Percentiles rank a stretch among this genome's conserved stretches.
phyloP scores from a whole-genome alignment of 208 protist genomes.

The Tritrichomonas musculus region DNA sequence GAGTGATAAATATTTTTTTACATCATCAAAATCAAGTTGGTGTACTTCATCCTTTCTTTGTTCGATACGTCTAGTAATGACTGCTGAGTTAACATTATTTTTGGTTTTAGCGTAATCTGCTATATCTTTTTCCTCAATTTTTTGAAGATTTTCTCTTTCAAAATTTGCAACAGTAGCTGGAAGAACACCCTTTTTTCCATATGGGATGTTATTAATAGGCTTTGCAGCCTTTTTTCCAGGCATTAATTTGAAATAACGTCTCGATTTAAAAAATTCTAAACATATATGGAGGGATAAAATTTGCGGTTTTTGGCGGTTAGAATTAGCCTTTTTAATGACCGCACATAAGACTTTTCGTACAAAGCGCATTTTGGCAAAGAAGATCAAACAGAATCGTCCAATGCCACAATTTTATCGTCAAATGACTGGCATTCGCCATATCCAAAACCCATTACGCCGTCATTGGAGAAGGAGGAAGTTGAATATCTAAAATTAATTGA shows the following conservation, averaged over 20 bases:
- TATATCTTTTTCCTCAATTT: no score
- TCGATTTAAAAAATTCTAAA: no score
- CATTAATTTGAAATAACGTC: no score
- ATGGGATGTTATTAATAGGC: no score
- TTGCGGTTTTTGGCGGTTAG: no score
- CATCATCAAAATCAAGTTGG: neutral
- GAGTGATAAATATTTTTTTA: neutral
- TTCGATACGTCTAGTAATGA: neutral
- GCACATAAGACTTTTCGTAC: neutral
- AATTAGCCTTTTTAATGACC: neutral
- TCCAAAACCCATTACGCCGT: neutral
- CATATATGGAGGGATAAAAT: no score
- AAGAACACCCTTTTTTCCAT: no score
- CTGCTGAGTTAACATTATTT: no score
- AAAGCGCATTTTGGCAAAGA: neutral
- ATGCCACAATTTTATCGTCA: constrained; percentile 15
- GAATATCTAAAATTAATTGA: neutral
- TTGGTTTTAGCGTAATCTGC: no score
- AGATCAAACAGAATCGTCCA: neutral
- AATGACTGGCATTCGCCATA: constrained; percentile 22
- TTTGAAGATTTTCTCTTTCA: no score
- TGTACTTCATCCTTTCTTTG: neutral
- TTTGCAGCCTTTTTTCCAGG: no score
- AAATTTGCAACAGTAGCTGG: no score
- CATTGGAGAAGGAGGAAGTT: constrained; percentile 21